Evolutionary conservation across 805 yeast species (phyloP), one percentile per base, ranked within the genome.

Genomic region (Lachancea sp.): DNA sequence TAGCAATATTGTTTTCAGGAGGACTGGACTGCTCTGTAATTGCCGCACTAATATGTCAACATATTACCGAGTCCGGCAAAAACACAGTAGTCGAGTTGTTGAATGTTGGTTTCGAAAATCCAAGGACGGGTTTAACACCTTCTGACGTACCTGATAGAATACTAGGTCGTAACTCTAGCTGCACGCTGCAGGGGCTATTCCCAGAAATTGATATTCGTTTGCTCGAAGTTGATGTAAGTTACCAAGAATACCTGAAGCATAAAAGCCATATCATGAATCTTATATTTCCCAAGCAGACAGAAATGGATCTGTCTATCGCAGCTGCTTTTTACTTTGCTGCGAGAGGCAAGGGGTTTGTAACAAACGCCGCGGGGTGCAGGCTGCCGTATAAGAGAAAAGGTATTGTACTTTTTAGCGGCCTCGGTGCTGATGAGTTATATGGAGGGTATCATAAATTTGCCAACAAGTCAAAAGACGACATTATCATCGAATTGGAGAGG

Each of bases 391-490:
- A 55, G 2, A 74, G 88, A 15, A 57, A 62, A 7, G 74, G 87
- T 7, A 74, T 77, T 48, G 95, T 92, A 0, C 60, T 92, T 7
- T 67, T 92, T 25, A 85, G 96, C 40, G 99, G 99, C 0, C 68
- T 92, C 9, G 99, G 99, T 1, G 98, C 98, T 0, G 99, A 92
- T 64, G 99, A 92, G 61, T 64, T 92, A 15, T 89, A 84, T 67
- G 99, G 96, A 0, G 99, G 99, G 0, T 92, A 92, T 58, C 84
- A 95, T 17, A 71, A 97, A 33, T 94, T 92, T 51, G 80, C 61
- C 12, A 64, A 65, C 24, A 61, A 62, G 29, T 64, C 69, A 1
- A 67, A 70, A 22, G 56, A 51, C 0, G 68, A 69, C 20, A 65
- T 92, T 12, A 65, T 70, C 0, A 57, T 58, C 2, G 95, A 87